Percentiles rank a stretch among this genome's conserved stretches.
Evolutionary conservation across 208 protist species (phyloP).

Genomic region (Leptomonas seymouri): DNA sequence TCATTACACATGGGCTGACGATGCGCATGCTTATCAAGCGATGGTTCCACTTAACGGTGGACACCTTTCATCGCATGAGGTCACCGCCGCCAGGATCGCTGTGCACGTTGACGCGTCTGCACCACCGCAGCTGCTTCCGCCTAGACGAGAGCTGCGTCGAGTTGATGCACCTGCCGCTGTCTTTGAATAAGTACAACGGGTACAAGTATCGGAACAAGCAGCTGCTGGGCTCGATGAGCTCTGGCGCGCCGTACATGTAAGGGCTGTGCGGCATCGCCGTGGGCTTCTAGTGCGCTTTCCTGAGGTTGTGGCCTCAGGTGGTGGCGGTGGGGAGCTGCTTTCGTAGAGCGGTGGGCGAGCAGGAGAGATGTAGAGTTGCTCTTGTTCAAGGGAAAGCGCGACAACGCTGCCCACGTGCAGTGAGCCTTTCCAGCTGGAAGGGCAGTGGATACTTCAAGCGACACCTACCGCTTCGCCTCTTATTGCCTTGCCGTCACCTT

Average conservation of each 20-base stretch:
- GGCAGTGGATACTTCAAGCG: no score
- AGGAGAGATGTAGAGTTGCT: no score
- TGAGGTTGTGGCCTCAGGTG: no score
- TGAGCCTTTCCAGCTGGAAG: no score
- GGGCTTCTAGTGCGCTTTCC: not conserved
- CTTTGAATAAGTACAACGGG: conserved; percentile 86
- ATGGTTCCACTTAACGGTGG: conserved; percentile 93
- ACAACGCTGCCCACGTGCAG: no score
- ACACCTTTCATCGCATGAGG: conserved; percentile 86
- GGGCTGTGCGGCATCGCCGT: not conserved
- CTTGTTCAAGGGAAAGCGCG: no score
- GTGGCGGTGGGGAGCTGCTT: no score
- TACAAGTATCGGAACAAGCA: conserved; percentile 92
- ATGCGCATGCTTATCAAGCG: conserved; percentile 92
- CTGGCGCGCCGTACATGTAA: conserved; percentile 88
- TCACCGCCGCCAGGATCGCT: conserved; percentile 74
- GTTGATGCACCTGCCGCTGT: conserved; percentile 70
- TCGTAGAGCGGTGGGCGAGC: no score
- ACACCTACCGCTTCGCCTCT: no score
- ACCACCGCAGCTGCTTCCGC: conserved; percentile 80
- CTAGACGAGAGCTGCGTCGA: conserved; percentile 74
- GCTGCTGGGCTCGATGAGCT: conserved; percentile 88
- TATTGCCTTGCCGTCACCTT: no score
- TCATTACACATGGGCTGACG: conserved; percentile 89
- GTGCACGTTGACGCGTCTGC: conserved; percentile 73